These are phyloP conservation scores for Apiospora kogelbergensis DNA, from an alignment of 2,329 filamentous ascomycete genomes.

Conservation along the genomic window DNA sequence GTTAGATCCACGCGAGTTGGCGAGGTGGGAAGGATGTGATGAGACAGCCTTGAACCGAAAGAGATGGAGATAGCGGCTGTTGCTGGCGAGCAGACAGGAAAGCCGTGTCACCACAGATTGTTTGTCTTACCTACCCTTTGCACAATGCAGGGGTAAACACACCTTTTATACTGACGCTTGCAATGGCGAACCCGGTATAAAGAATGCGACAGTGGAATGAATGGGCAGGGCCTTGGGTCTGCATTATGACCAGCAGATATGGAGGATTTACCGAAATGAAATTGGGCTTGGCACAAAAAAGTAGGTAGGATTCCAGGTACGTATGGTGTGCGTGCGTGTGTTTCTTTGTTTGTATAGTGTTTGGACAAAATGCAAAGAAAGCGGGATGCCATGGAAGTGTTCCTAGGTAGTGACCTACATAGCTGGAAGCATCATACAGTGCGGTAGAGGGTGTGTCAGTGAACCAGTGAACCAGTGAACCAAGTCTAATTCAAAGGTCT, in stretches of 20 bases:
- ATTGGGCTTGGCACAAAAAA: not conserved
- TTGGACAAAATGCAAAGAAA: not conserved
- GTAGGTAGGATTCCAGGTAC: not conserved
- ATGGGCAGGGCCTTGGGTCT: not conserved
- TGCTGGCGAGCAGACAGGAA: not conserved
- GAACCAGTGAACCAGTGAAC: not conserved
- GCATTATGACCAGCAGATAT: not conserved
- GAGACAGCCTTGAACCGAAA: not conserved
- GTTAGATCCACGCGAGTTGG: not conserved
- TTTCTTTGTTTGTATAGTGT: not conserved
- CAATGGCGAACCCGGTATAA: not conserved
- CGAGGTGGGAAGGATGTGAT: not conserved
- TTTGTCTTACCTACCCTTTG: not conserved
- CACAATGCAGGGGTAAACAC: not conserved
- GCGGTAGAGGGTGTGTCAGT: not conserved
- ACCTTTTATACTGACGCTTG: not conserved
- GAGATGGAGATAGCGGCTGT: not conserved
- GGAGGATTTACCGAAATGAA: not conserved
- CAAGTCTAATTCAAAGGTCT: not conserved
- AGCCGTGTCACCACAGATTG: not conserved
- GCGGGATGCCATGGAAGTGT: not conserved
- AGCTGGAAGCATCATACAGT: not conserved
- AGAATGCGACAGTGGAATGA: not conserved
- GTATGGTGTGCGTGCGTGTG: not conserved
- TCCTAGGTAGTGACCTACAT: not conserved